Conservation (phyloP, 1,284 basidiomycete species). For the Anthracocystis panici-leucophaei region DNA sequence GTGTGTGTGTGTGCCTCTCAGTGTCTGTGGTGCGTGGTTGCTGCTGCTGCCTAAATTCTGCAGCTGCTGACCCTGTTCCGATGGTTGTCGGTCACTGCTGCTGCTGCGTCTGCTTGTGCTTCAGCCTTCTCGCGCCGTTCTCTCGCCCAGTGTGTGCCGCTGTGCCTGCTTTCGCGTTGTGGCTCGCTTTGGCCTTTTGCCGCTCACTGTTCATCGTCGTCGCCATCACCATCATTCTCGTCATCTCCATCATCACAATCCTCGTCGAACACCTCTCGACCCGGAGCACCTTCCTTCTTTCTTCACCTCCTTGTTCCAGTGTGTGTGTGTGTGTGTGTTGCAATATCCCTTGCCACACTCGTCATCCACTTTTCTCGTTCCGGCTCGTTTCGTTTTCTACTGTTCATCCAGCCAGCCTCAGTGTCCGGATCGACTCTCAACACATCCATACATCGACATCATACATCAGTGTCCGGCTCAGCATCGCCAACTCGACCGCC, state of each 20-base stretch:
- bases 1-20: neutral
- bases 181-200: neutral
- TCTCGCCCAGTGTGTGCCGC: neutral
- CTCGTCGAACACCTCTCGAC: neutral
- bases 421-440: neutral
- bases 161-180: slow-evolving; percentile 1
- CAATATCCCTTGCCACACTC: neutral
- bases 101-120: neutral
- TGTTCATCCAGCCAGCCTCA: neutral
- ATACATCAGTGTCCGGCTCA: neutral
- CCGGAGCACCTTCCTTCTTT: slow-evolving; percentile 1
- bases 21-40: too few relatives aligned
- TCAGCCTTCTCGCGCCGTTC: neutral
- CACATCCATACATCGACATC: neutral
- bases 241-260: neutral
- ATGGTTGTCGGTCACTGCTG: neutral
- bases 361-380: slow-evolving; percentile 1
- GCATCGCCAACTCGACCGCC: neutral
- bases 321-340: too few relatives aligned
- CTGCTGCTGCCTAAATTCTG: too few relatives aligned
- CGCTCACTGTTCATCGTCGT: slow-evolving; percentile 1
- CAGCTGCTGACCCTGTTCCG: slow-evolving; percentile 6
- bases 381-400: neutral
- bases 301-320: neutral
- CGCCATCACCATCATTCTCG: neutral